Percentiles rank a stretch among this genome's conserved stretches.
phyloP scores from a whole-genome alignment of 2,329 filamentous ascomycete genomes.

The Zymoseptoria tritici region DNA sequence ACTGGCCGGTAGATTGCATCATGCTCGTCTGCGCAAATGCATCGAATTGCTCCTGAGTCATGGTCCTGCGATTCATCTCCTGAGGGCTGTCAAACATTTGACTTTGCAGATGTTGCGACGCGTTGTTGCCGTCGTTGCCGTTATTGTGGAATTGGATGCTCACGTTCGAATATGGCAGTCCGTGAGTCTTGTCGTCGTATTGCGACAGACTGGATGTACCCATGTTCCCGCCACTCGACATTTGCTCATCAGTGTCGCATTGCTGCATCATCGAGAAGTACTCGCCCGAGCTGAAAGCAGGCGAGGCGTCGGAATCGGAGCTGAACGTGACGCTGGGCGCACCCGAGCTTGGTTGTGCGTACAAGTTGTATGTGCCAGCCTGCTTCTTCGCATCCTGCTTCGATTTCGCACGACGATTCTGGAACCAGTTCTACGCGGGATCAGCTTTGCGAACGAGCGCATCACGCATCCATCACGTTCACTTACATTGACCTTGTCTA shows the following conservation, averaged over 20 bases:
- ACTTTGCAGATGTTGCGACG: slow-evolving; percentile 7
- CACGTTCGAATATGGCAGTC: slow-evolving; percentile 4
- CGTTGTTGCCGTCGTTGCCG: slow-evolving; percentile 1
- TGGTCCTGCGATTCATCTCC: slow-evolving; percentile 29
- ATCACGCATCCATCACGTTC: neutral
- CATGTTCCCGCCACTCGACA: slow-evolving; percentile 6
- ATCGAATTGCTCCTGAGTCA: slow-evolving; percentile 33
- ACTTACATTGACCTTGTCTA: slow-evolving; percentile 49
- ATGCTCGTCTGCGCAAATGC: slow-evolving; percentile 24
- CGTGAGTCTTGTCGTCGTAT: slow-evolving; percentile 8
- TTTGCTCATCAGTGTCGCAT: slow-evolving; percentile 12
- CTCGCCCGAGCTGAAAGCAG: slow-evolving; percentile 24
- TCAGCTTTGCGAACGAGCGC: slow-evolving; percentile 24
- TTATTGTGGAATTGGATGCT: slow-evolving; percentile 8
- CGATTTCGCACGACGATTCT: slow-evolving; percentile 46
- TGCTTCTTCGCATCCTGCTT: slow-evolving; percentile 47
- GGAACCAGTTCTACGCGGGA: slow-evolving; percentile 44
- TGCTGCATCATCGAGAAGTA: slow-evolving; percentile 28
- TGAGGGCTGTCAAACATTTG: slow-evolving; percentile 28
- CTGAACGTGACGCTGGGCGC: slow-evolving; percentile 17
- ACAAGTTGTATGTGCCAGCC: slow-evolving; percentile 23
- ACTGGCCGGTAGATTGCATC: slow-evolving; percentile 11
- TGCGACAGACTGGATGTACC: slow-evolving; percentile 3
- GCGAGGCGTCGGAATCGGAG: slow-evolving; percentile 28
- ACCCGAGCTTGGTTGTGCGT: slow-evolving; percentile 13